Conservation (phyloP, 1,284 basidiomycete genomes). For the Fomitiporia mediterranea region DNA sequence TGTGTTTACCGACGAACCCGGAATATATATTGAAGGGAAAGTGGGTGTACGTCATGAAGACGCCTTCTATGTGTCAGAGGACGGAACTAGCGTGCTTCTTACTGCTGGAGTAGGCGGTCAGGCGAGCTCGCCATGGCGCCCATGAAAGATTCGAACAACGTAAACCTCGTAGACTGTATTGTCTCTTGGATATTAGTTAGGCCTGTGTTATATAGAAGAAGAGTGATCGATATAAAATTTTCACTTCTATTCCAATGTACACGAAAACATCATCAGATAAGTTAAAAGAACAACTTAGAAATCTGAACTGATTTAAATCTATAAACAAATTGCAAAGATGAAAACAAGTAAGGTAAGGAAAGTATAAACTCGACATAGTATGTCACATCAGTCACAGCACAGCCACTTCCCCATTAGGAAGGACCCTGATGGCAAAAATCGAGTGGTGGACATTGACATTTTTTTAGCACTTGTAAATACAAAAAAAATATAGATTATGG, state of each 20-base stretch:
- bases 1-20: slow-evolving; percentile 81
- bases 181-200: background rate
- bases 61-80: slow-evolving; percentile 65
- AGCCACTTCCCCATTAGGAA: too few relatives aligned
- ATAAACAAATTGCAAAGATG: too few relatives aligned
- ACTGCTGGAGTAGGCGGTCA: slow-evolving; percentile 61
- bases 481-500: too few relatives aligned
- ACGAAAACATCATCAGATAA: background rate
- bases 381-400: too few relatives aligned
- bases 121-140: slow-evolving; percentile 47
- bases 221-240: background rate
- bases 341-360: too few relatives aligned
- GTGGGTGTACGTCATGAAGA: slow-evolving; percentile 81
- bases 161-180: background rate
- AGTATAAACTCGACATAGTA: too few relatives aligned
- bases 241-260: background rate
- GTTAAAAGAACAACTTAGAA: background rate
- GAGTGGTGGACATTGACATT: too few relatives aligned
- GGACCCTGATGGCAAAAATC: too few relatives aligned
- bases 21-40: slow-evolving; percentile 74
- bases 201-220: background rate
- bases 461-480: too few relatives aligned
- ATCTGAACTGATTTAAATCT: too few relatives aligned
- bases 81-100: slow-evolving; percentile 51
- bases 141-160: slow-evolving; percentile 29